These are phyloP conservation scores for Pelargonium myrrhifolium DNA, from an alignment of 441 rosid species.

Conservation along the genomic window DNA sequence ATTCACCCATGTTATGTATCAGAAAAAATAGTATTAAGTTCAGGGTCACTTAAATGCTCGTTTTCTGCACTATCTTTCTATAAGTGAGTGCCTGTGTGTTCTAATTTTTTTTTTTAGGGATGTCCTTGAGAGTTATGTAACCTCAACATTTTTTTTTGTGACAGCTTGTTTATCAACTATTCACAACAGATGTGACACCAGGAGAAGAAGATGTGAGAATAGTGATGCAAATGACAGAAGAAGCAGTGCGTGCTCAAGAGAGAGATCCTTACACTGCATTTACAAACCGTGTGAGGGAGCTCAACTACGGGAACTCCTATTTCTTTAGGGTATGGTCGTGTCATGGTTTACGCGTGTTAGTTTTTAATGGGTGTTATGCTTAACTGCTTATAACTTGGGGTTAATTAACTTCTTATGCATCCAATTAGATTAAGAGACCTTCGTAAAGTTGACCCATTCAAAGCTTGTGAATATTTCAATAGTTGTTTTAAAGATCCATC, in stretches of 20 bases:
- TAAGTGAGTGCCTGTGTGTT: not conserved
- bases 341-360: conserved; percentile 12
- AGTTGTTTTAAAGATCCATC: conserved; percentile 89
- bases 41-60: not conserved
- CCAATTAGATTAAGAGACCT: conserved; percentile 76
- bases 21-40: not conserved
- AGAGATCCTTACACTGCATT: conserved; percentile 94
- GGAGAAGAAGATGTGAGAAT: conserved; percentile 91
- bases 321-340: conserved; percentile 64
- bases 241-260: conserved; percentile 86
- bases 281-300: conserved; percentile 80
- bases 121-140: not conserved
- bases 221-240: conserved; percentile 98
- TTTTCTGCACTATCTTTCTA: not conserved
- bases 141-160: conserved; percentile 18
- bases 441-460: conserved; percentile 66
- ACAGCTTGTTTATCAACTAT: conserved; percentile 84
- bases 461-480: conserved; percentile 86
- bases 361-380: conserved; percentile 14
- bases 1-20: not conserved
- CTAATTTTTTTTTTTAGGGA: not conserved
- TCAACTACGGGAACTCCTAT: conserved; percentile 84
- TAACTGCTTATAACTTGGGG: conserved; percentile 18
- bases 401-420: conserved; percentile 38
- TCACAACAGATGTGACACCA: conserved; percentile 63